Base-by-base conservation (phyloP, 1,139 yeast species). In the Nakaseomyces delphensis region DNA sequence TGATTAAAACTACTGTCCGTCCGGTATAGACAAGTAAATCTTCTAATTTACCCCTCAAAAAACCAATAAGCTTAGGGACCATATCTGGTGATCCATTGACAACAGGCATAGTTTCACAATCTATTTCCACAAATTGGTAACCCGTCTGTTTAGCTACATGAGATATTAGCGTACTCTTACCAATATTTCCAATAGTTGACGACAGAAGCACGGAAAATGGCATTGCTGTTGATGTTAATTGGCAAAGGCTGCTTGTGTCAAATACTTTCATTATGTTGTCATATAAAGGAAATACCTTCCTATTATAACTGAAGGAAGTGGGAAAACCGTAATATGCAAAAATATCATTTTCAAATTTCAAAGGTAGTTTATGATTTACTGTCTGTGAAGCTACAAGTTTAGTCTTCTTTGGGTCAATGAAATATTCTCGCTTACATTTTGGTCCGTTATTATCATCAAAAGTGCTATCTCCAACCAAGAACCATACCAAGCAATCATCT, bases 401-500 rank as follows among this genome's bases (percentile, higher is more conserved):
- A 6, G 61, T 55, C 20, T 47, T 42, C 1, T 44, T 38, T 20
- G 59, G 55, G 39, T 58, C 58, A 16, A 59, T 46, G 18, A 46
- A 38, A 39, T 48, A 51, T 4, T 56, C 60, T 1, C 49, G 44
- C 2, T 60, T 59, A 0, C 69, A 62, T 1, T 57, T 58, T 0
- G 56, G 52, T 1, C 60, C 60, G 2, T 60, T 59, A 21, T 51
- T 54, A 5, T 46, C 48, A 10, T 53, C 50, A 19, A 61, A 49
- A 3, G 59, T 66, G 0, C 73, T 71, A 16, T 65, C 59, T 18
- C 68, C 66, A 8, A 74, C 66, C 51, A 76, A 76, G 61, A 87
- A 89, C 96, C 96, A 91, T 0, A 91, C 95, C 11, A 89, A 75
- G 0, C 77, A 71, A 56, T 87, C 87, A 0, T 86, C 85, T 2